A percentile compares a stretch with the other conserved stretches of the same genome.
Conservation (phyloP, 352 stramenopile species). For the Thalassiosira exigua region DNA sequence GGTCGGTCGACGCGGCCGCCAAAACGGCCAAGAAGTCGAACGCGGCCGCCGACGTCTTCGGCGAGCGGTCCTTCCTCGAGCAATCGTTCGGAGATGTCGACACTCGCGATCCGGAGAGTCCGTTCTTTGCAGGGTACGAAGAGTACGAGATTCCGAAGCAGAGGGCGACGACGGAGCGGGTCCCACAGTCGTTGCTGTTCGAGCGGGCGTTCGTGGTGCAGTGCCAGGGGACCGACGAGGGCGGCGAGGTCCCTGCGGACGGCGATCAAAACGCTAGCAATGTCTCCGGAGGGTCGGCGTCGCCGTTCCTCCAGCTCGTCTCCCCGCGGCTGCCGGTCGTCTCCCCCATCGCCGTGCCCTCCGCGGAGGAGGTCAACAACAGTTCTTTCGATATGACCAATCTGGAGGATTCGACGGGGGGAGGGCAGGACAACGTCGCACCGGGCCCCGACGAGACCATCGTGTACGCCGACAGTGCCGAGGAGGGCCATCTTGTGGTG, state of each 20-base stretch:
- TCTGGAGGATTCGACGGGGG: not conserved
- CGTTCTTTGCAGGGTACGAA: conserved; percentile 48
- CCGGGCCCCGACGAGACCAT: not conserved
- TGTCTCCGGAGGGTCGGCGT: not conserved
- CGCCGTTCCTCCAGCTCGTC: not conserved
- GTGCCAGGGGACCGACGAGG: no score
- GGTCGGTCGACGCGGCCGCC: conserved; percentile 3
- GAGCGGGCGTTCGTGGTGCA: conserved; percentile 55
- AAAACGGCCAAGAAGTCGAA: conserved; percentile 10
- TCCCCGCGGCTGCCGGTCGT: not conserved
- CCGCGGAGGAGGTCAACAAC: not conserved
- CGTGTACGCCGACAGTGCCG: not conserved
- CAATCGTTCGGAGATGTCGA: no score
- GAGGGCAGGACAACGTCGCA: not conserved
- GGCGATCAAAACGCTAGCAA: not conserved
- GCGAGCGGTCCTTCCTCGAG: conserved; percentile 2
- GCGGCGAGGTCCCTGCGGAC: no score
- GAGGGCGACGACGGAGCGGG: not conserved
- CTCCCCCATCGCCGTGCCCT: not conserved
- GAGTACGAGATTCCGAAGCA: conserved; percentile 32
- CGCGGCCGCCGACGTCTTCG: not conserved
- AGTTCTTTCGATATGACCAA: not conserved
- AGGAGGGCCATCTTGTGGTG: not conserved
- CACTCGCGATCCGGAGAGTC: conserved; percentile 23
- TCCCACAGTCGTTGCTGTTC: conserved; percentile 45